Evolutionary conservation across 2,329 filamentous ascomycete genomes (phyloP), one percentile per base, ranked within the genome.

Genomic region (Trichoderma sp.): DNA sequence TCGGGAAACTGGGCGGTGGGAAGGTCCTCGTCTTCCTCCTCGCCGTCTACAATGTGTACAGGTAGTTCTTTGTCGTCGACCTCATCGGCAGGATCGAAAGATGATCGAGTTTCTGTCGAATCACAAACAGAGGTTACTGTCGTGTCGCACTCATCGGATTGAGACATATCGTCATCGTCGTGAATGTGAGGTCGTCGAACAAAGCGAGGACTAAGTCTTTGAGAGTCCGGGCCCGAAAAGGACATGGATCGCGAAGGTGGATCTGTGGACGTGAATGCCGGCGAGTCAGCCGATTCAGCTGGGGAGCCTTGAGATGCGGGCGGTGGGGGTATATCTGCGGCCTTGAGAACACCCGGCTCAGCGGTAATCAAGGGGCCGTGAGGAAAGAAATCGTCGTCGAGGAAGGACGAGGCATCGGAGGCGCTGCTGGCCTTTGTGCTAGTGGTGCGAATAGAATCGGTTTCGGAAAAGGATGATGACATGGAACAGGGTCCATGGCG

Each of bases 191-290:
- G 71, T 58, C 72, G 68, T 73, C 78, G 75, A 28, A 72, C 68
- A 51, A 78, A 72, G 49, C 75, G 77, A 26, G 79, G 69, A 32
- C 75, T 71, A 67, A 83, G 79, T 24, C 73, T 76, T 30, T 81
- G 83, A 2, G 81, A 79, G 70, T 86, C 85, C 0, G 81, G 84
- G 61, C 83, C 84, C 1, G 84, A 86, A 72, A 85, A 86, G 2
- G 85, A 87, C 66, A 84, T 78, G 16, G 82, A 83, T 66, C 84
- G 82, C 10, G 83, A 81, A 5, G 83, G 81, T 1, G 82, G 82
- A 59, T 75, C 79, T 76, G 74, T 81, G 67, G 74, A 76, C 14
- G 37, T 68, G 55, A 71, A 80, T 69, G 63, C 77, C 70, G 72
- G 75, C 18, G 74, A 76, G n/a, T 77, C 75, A 16, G 79, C 80